Conservation (phyloP, 176 grass and related monocot genomes). For the Rhynchospora breviuscula region DNA sequence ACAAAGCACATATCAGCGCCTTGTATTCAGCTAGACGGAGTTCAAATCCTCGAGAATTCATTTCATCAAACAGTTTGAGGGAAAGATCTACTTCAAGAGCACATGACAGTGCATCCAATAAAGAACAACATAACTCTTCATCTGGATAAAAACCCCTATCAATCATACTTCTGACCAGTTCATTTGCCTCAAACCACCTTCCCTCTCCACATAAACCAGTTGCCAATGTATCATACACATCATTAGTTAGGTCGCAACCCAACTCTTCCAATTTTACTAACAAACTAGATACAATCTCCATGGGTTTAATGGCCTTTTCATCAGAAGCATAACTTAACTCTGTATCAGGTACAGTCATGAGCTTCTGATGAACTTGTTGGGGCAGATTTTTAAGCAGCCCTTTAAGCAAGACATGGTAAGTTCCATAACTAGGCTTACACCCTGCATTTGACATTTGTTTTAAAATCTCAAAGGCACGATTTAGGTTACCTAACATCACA, state of each 20-base stretch:
- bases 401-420: slow-evolving; percentile 51
- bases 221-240: slow-evolving; percentile 32
- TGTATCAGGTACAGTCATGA: slow-evolving; percentile 35
- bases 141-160: slow-evolving; percentile 38
- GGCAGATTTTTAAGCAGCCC: slow-evolving; percentile 41
- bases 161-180: slow-evolving; percentile 39
- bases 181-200: slow-evolving; percentile 54
- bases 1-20: slow-evolving; percentile 50
- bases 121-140: slow-evolving; percentile 40
- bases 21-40: slow-evolving; percentile 40
- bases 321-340: slow-evolving; percentile 24
- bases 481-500: slow-evolving; percentile 41
- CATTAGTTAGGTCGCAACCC: slow-evolving; percentile 31
- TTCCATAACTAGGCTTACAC: slow-evolving; percentile 41
- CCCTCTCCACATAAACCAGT: slow-evolving; percentile 47
- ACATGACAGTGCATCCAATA: slow-evolving; percentile 35
- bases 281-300: slow-evolving; percentile 30
- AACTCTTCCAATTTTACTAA: slow-evolving; percentile 41
- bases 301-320: slow-evolving; percentile 19
- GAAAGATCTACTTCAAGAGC: slow-evolving; percentile 44
- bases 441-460: slow-evolving; percentile 39
- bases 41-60: slow-evolving; percentile 36
- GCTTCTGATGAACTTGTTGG: slow-evolving; percentile 35
- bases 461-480: slow-evolving; percentile 39
- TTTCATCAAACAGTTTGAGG: slow-evolving; percentile 34